Evolutionary conservation across 2,329 filamentous ascomycete species (phyloP), one percentile per base, ranked within the genome.

Genomic region (Xylaria sp.): DNA sequence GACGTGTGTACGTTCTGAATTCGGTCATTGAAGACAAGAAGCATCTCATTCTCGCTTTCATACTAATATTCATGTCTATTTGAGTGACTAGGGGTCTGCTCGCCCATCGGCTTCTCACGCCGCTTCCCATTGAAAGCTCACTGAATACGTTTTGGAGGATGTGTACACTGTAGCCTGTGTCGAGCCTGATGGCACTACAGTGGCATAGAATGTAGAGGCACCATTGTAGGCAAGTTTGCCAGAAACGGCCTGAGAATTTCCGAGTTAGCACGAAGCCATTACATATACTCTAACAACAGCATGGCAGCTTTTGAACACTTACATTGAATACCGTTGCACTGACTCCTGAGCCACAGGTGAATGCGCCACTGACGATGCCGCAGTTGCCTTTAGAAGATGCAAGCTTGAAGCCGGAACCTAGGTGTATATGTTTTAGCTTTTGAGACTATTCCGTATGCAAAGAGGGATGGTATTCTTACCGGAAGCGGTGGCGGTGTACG

Each of bases 311-410:
- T 2, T 21, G 6, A 12, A 2, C 5, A 63, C 63, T 63, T 21
- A 65, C 69, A 4, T 40, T 64, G 46, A 72, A 72, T 15, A 69
- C 63, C 31, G 63, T 62, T 14, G 60, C 54, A 21, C 35, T 63
- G 4, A 83, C 79, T n/a, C 78, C 74, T 2, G 78, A 78, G 3
- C 79, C 84, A 71, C 88, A 91, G 14, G 77, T 81, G 43, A 90
- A 79, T 5, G 76, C 77, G n/a, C 81, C 82, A 2, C 78, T 75
- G 4, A 82, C 77, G 47, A 90, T 79, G 1, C 81, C 83, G 67
- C 89, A 91, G 14, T 73, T 75, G 6, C 87, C 87, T 71, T 87
- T 88, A 49, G 82, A 84, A 12, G 84, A 85, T 50, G 76, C 79
- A 12, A 89, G 75, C 0, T 84, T 87, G 76, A 87, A 87, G 43